phyloP scores from a whole-genome alignment of 805 yeast genomes.

The Yueomyces sinensis region DNA sequence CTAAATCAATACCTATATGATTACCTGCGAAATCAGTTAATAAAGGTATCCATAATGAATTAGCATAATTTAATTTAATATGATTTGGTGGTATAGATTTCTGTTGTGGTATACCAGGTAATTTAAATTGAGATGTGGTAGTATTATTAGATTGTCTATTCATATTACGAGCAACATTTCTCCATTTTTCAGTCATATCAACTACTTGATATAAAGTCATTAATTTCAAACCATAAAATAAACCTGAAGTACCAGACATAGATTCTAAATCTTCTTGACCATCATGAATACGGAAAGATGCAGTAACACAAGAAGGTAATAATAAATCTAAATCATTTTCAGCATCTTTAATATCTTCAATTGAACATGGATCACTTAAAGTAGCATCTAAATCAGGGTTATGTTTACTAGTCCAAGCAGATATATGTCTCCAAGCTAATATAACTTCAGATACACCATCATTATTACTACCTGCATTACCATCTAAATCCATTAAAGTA shows the following conservation, averaged over 20 bases:
- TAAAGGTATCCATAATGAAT: slow-evolving; percentile 84
- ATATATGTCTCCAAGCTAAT: slow-evolving; percentile 82
- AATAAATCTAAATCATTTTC: slow-evolving; percentile 67
- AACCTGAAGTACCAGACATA: slow-evolving; percentile 54
- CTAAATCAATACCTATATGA: slow-evolving; percentile 80
- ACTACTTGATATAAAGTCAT: slow-evolving; percentile 72
- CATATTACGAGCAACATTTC: slow-evolving; percentile 45
- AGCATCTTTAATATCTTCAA: slow-evolving; percentile 65
- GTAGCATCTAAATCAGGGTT: slow-evolving; percentile 75
- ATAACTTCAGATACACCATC: slow-evolving; percentile 67
- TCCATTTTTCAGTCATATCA: slow-evolving; percentile 77
- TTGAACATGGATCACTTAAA: slow-evolving; percentile 65
- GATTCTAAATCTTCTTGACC: slow-evolving; percentile 78
- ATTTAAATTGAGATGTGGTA: slow-evolving; percentile 24
- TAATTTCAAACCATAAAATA: slow-evolving; percentile 68
- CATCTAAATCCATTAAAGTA: not conserved
- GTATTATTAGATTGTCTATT: slow-evolving; percentile 16
- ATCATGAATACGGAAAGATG: slow-evolving; percentile 70
- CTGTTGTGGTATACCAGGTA: slow-evolving; percentile 36
- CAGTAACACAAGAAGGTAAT: slow-evolving; percentile 73
- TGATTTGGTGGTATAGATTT: slow-evolving; percentile 66
- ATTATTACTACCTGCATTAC: slow-evolving; percentile 1
- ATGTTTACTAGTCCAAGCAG: slow-evolving; percentile 65
- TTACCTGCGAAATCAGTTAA: slow-evolving; percentile 84
- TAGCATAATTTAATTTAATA: slow-evolving; percentile 69